A percentile compares a stretch with the other conserved stretches of the same genome.
Evolutionary conservation across 108 stramenopile species (phyloP).

Genomic region (Schizochytrium sp.): DNA sequence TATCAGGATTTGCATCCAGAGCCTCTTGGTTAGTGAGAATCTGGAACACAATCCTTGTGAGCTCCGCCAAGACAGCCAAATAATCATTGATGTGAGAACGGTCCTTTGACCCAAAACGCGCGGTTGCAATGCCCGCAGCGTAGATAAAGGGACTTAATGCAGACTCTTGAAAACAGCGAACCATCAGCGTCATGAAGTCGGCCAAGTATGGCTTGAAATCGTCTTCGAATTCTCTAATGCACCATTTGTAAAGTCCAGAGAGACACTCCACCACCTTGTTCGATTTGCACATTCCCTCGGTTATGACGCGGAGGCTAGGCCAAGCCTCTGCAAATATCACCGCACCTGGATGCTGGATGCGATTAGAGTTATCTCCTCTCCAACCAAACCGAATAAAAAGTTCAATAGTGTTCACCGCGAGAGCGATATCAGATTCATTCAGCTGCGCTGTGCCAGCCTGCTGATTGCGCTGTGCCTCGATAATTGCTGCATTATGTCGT

Average conservation of each 20-base stretch:
- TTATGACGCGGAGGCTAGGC: not conserved
- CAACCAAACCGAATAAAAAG: not conserved
- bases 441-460: not conserved
- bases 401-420: constrained; percentile 25
- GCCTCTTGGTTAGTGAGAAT: not conserved
- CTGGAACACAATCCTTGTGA: not conserved
- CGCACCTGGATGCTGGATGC: not conserved
- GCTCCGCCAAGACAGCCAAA: not conserved
- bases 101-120: not conserved
- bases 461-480: not conserved
- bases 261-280: not conserved
- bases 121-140: constrained; percentile 35
- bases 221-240: not conserved
- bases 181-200: not conserved
- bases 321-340: constrained; percentile 7
- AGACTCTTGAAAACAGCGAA: not conserved
- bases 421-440: not conserved
- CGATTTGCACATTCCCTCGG: not conserved
- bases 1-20: not conserved
- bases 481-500: not conserved
- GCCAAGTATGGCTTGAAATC: constrained; percentile 31
- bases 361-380: too few species aligned
- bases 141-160: constrained; percentile 18
- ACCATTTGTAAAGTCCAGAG: constrained; percentile 9
- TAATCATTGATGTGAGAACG: not conserved